Evolutionary conservation across 257 asterid species (phyloP), one percentile per base, ranked within the genome.

Genomic region (Forsythia suspensa): DNA sequence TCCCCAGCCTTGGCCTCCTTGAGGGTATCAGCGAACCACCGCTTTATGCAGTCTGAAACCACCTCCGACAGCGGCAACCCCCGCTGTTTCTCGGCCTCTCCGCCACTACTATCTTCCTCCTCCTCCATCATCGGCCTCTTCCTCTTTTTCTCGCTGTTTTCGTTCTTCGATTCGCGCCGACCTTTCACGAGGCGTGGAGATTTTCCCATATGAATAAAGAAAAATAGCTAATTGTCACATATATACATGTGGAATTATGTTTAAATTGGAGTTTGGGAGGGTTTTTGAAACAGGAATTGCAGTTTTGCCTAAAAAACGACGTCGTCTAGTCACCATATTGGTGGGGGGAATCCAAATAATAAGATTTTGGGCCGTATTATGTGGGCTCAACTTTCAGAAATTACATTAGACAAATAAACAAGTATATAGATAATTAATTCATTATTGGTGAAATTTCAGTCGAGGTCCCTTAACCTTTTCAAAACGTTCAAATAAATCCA

Each of bases 21-120:
- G 16, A 92, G 94, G 72, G 96, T 84, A 72, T 92, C 97, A 44
- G 76, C 83, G 73, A 90, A 92, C 97, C 97, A 92, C 80, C 96
- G 88, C 72, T 75, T 77, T 3, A 82, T 80, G 81, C 97, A 92
- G 75, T 90, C 94, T 6, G 93, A 82, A 18, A 92, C 93, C 76
- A 90, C 95, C 70, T 78, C 86, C 57, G 96, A 88, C 18, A 92
- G 88, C 16, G 88, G 91, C 72, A 82, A 18, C 1, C 86, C 24
- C 44, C 13, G 78, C 16, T 66, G 74, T 81, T 81, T 80, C 55
- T 83, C 63, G 15, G 80, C 69, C 71, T 36, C 77, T 3, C 69
- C 34, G 52, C 72, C 77, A 3, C 73, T 73, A 76, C 79, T 63
- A 13, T 51, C 81, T 57, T 72, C 87, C 44, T 66, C 82, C 70